A percentile compares a stretch with the other conserved stretches of the same genome.
Evolutionary conservation across 495 filamentous ascomycete genomes (phyloP).

Genomic region (Penicillium lagena): DNA sequence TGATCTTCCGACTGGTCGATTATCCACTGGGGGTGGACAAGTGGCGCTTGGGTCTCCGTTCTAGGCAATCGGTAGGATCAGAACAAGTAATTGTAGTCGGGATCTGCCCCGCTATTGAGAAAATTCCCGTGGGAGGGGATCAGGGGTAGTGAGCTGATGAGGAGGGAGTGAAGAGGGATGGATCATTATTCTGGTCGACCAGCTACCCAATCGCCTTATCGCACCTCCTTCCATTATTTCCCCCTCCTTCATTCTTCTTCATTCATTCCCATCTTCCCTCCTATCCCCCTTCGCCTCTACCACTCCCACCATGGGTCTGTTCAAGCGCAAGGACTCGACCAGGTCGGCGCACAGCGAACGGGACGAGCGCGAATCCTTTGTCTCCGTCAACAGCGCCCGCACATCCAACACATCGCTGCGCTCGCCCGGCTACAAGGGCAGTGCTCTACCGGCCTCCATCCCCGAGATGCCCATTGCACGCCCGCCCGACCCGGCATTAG

Average conservation of each 20-base stretch:
- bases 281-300: constrained; percentile 2
- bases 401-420: constrained; percentile 50
- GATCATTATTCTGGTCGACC: neutral
- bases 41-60: neutral
- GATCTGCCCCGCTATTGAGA: too few species aligned
- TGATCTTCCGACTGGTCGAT: constrained; percentile 1
- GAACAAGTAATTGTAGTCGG: neutral
- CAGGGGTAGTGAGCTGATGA: neutral
- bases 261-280: neutral
- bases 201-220: neutral
- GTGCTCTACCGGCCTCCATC: constrained; percentile 40
- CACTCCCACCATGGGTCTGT: constrained; percentile 50
- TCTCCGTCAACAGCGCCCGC: constrained; percentile 43
- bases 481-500: constrained; percentile 81
- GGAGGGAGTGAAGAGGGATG: neutral
- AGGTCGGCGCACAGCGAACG: constrained; percentile 42
- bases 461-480: constrained; percentile 69
- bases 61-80: constrained; percentile 1
- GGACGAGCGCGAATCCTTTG: constrained; percentile 39
- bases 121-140: too few species aligned
- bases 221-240: constrained; percentile 4
- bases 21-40: neutral
- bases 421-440: constrained; percentile 44
- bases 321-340: constrained; percentile 56
- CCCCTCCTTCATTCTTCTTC: constrained; percentile 4